A percentile compares a stretch with the other conserved stretches of the same genome.
These are phyloP conservation scores for Aureobasidium sp. DNA, from an alignment of 2,329 filamentous ascomycete genomes.

Conservation along the genomic window DNA sequence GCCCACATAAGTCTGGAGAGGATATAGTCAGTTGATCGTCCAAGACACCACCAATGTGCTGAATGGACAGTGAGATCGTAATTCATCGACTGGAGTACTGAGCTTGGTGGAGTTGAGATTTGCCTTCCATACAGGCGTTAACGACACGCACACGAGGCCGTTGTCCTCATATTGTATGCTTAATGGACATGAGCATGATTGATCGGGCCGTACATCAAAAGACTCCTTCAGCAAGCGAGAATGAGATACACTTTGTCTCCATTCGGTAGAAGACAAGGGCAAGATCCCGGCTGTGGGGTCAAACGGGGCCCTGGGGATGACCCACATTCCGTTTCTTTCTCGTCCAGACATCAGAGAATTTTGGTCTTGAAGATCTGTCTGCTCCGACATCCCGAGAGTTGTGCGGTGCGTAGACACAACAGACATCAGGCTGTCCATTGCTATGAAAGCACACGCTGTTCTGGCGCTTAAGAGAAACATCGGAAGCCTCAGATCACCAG, in stretches of 20 bases:
- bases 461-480: not conserved
- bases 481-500: not conserved
- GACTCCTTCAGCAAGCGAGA: not conserved
- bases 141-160: not conserved
- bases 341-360: not conserved
- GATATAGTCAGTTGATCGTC: not conserved
- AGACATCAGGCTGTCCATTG: not conserved
- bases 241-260: not conserved
- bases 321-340: not conserved
- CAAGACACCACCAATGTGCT: not conserved
- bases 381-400: not conserved
- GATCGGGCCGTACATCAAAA: not conserved
- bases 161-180: not conserved
- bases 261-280: not conserved
- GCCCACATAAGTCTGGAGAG: not conserved
- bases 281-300: constrained; percentile 2
- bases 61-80: not conserved
- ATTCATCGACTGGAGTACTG: not conserved
- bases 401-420: not conserved
- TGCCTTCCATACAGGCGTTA: not conserved
- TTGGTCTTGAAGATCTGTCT: not conserved
- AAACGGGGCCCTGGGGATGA: not conserved
- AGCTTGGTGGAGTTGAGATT: too few relatives aligned
- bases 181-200: not conserved
- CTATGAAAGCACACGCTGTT: not conserved